Conservation (phyloP, 495 filamentous ascomycete species). For the Astrocystis sublimbata region DNA sequence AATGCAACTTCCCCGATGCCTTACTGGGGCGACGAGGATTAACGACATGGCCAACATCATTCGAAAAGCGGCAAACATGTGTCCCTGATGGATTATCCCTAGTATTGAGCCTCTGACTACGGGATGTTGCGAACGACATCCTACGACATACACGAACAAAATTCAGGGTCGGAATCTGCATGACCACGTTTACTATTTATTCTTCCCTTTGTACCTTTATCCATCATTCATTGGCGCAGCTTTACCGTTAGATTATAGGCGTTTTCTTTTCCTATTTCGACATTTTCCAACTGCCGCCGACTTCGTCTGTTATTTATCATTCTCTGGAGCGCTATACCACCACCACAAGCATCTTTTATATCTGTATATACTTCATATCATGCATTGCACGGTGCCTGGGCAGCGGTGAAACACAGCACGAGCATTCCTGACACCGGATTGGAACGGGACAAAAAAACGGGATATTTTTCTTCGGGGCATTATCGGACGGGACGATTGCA, state of each 20-base stretch:
- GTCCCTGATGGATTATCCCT: neutral
- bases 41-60: constrained; percentile 23
- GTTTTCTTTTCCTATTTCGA: neutral
- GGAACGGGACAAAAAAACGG: constrained; percentile 11
- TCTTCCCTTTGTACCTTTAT: neutral
- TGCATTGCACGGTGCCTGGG: constrained; percentile 1
- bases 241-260: neutral
- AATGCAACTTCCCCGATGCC: constrained; percentile 37
- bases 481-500: constrained; percentile 8
- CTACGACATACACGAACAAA: neutral
- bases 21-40: constrained; percentile 47
- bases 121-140: neutral
- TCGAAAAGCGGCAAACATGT: neutral
- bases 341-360: neutral
- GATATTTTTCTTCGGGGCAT: neutral
- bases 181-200: neutral
- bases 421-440: constrained; percentile 7
- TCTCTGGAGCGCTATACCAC: neutral
- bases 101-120: neutral
- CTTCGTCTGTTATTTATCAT: neutral
- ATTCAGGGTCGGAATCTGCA: neutral
- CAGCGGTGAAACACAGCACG: neutral
- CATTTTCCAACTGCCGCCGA: neutral
- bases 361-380: constrained; percentile 5
- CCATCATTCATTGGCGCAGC: neutral